phyloP scores from a whole-genome alignment of 495 filamentous ascomycete species.

The Stereocaulon alpinum region DNA sequence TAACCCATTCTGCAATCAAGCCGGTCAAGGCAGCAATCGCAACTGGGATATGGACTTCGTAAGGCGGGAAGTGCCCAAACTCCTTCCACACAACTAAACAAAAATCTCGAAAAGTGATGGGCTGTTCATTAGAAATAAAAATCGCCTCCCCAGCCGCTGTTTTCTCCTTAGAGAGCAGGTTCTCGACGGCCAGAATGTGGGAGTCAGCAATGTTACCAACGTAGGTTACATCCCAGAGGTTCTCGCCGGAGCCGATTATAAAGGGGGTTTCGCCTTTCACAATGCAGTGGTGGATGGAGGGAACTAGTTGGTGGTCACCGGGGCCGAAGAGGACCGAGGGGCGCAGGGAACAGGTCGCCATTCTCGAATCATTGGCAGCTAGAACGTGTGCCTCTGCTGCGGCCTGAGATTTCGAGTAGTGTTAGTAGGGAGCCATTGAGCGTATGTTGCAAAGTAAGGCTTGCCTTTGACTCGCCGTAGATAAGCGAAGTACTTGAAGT shows the following conservation, averaged over 20 bases:
- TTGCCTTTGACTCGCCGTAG: constrained; percentile 52
- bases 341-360: constrained; percentile 46
- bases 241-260: constrained; percentile 45
- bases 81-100: constrained; percentile 48
- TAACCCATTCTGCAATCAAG: constrained; percentile 37
- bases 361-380: constrained; percentile 31
- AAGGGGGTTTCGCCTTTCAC: constrained; percentile 44
- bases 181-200: constrained; percentile 51
- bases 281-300: constrained; percentile 47
- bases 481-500: constrained; percentile 38
- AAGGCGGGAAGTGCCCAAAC: constrained; percentile 46
- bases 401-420: constrained; percentile 27
- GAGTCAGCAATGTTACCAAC: constrained; percentile 52
- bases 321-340: constrained; percentile 49
- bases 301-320: constrained; percentile 43
- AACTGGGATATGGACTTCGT: constrained; percentile 42
- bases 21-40: constrained; percentile 40
- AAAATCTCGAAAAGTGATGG: constrained; percentile 50
- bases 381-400: constrained; percentile 48
- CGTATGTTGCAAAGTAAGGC: constrained; percentile 5
- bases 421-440: constrained; percentile 12
- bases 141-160: constrained; percentile 53
- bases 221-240: constrained; percentile 53
- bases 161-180: constrained; percentile 38
- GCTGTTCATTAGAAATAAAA: constrained; percentile 55